Percentiles rank a stretch among this genome's conserved stretches.
Evolutionary conservation across 2,329 filamentous ascomycete species (phyloP).

Genomic region (Clarireedia sp.): DNA sequence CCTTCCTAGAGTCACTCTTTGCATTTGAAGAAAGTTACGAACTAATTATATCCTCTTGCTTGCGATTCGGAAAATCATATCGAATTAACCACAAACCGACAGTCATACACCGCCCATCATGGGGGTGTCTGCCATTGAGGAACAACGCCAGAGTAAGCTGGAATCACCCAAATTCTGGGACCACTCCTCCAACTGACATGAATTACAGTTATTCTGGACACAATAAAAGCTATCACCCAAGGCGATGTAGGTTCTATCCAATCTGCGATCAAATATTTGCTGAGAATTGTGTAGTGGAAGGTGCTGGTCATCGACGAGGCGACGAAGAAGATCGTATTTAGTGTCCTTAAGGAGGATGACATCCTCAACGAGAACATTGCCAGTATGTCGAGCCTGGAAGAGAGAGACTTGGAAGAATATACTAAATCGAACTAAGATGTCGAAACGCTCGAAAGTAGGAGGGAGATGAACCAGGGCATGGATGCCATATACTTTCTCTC

Average conservation of each 20-base stretch:
- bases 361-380: slow-evolving; percentile 95
- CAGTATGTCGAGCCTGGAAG: slow-evolving; percentile 45
- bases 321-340: slow-evolving; percentile 80
- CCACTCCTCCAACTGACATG: slow-evolving; percentile 12
- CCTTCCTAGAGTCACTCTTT: not conserved
- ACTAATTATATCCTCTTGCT: not conserved
- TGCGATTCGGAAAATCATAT: not conserved
- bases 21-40: not conserved
- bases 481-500: slow-evolving; percentile 92
- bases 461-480: slow-evolving; percentile 78
- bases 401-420: not conserved
- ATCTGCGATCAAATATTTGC: slow-evolving; percentile 2
- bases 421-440: slow-evolving; percentile 55
- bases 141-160: slow-evolving; percentile 66
- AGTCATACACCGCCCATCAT: slow-evolving; percentile 10
- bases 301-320: slow-evolving; percentile 81
- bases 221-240: slow-evolving; percentile 69
- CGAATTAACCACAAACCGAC: not conserved
- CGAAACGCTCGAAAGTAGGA: slow-evolving; percentile 82
- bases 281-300: slow-evolving; percentile 67
- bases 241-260: slow-evolving; percentile 57
- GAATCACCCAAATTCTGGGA: not conserved
- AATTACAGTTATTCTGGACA: slow-evolving; percentile 57
- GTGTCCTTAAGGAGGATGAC: slow-evolving; percentile 88
- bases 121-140: slow-evolving; percentile 72